A percentile compares a stretch with the other conserved stretches of the same genome.
phyloP scores from a whole-genome alignment of 2,329 filamentous ascomycete species.

The Calonectria hawksworthii region DNA sequence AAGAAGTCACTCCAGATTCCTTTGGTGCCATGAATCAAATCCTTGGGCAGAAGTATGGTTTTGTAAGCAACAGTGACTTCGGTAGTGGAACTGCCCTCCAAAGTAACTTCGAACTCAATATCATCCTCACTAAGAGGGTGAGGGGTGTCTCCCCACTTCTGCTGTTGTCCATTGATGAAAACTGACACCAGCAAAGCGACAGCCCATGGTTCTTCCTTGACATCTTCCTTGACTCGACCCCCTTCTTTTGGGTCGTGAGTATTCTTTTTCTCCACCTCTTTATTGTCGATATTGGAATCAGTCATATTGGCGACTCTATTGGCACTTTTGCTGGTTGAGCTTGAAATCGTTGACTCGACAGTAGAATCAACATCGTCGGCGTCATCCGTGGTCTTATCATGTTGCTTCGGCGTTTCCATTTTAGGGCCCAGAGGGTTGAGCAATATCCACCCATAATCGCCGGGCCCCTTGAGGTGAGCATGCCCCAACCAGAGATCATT shows the following conservation, averaged over 20 bases:
- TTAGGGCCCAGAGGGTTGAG: not conserved
- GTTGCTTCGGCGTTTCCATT: not conserved
- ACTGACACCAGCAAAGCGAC: not conserved
- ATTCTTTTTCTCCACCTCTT: not conserved
- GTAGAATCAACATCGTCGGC: not conserved
- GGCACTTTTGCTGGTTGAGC: not conserved
- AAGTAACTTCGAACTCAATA: not conserved
- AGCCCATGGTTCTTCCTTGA: not conserved
- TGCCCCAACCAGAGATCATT: not conserved
- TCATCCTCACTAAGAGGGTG: not conserved
- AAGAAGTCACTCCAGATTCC: not conserved
- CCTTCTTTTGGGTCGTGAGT: accelerated
- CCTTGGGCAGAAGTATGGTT: not conserved
- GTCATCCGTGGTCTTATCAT: not conserved
- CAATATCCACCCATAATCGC: not conserved
- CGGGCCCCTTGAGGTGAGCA: not conserved
- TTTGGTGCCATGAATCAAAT: not conserved
- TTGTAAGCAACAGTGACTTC: not conserved
- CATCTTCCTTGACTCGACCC: not conserved
- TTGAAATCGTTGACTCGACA: not conserved
- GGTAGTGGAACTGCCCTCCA: not conserved
- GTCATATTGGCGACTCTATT: not conserved
- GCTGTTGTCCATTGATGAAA: not conserved
- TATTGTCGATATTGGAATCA: not conserved
- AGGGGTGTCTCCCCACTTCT: not conserved